phyloP scores from a whole-genome alignment of 225 moss, liverwort and hornwort genomes.

The Marchantia paleacea region DNA sequence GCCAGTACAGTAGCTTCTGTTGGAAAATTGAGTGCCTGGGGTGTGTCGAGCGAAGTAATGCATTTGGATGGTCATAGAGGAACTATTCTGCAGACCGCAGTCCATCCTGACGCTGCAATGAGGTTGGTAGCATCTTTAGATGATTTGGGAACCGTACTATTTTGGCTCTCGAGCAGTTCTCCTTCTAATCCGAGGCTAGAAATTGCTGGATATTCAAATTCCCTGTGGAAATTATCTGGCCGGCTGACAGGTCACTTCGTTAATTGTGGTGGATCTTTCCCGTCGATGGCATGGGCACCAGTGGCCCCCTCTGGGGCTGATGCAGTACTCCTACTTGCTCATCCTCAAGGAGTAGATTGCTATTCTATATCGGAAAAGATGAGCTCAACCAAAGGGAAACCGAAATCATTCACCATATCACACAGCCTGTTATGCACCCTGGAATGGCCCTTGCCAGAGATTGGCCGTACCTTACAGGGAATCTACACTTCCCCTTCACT shows the following conservation, averaged over 20 bases:
- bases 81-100: slow-evolving; percentile 62
- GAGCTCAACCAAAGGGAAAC: slow-evolving; percentile 46
- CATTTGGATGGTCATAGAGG: slow-evolving; percentile 73
- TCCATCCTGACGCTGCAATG: slow-evolving; percentile 64
- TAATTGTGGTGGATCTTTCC: slow-evolving; percentile 30
- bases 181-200: slow-evolving; percentile 73
- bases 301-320: slow-evolving; percentile 53
- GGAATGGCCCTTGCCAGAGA: slow-evolving; percentile 50
- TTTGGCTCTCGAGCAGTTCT: slow-evolving; percentile 77
- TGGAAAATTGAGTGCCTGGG: slow-evolving; percentile 75
- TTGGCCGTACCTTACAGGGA: slow-evolving; percentile 48
- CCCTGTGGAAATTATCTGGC: slow-evolving; percentile 79
- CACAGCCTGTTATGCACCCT: slow-evolving; percentile 59
- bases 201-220: slow-evolving; percentile 61
- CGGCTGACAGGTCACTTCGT: slow-evolving; percentile 46
- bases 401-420: slow-evolving; percentile 41
- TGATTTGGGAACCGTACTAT: slow-evolving; percentile 57
- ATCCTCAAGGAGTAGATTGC: slow-evolving; percentile 57
- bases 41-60: slow-evolving; percentile 70
- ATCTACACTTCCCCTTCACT: slow-evolving; percentile 51
- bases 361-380: slow-evolving; percentile 51
- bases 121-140: slow-evolving; percentile 89
- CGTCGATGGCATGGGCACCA: slow-evolving; percentile 85
- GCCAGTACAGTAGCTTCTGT: slow-evolving; percentile 37
- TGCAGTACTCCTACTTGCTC: slow-evolving; percentile 62